Evolutionary conservation across 495 filamentous ascomycete genomes (phyloP), one percentile per base, ranked within the genome.

Genomic region (Penicillium manginii): DNA sequence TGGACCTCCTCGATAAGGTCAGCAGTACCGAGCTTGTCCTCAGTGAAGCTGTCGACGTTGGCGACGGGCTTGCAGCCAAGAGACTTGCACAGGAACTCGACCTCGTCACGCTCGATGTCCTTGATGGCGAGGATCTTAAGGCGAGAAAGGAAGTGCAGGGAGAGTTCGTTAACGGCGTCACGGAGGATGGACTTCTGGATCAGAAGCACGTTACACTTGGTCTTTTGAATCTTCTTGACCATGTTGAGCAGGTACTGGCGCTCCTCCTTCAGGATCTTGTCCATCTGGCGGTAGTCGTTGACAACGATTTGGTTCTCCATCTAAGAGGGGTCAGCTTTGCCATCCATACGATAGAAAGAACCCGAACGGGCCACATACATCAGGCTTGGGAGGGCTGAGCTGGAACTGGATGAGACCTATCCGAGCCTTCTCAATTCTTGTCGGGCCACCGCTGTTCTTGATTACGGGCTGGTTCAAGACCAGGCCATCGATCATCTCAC

Each of bases 211-310:
- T 98, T 98, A 81, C 94, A 98, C 78, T 97, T 97, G 64, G 92
- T 93, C 82, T 97, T 98, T 80, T 97, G 96, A 78, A 98, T 98
- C 84, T 97, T 98, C 86, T 98, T 98, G 68, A 92, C 92, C 86
- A 98, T 91, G 78, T 97, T 97, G 45, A 98, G 86, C 57, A 98
- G 83, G 76, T 98, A 98, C 58, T 92, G 91, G 57, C 96, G 91
- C 80, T 98, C 94, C 78, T 98, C 94, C 76, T 98, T 98, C 54
- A 98, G 83, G 63, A 98, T 98, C 83, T 97, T 98, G 77, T 98
- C 94, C 94, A 98, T 98, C 76, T 98, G 94, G 58, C 94, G 84
- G 83, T 98, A 98, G 81, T 98, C 94, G 75, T 98, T 98, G 48
- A 98, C 94, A 9, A 96, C 88, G 63, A 98, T 96, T 74, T 94